Conservation (phyloP, 345 rosid genomes). For the Reutealis trisperma region DNA sequence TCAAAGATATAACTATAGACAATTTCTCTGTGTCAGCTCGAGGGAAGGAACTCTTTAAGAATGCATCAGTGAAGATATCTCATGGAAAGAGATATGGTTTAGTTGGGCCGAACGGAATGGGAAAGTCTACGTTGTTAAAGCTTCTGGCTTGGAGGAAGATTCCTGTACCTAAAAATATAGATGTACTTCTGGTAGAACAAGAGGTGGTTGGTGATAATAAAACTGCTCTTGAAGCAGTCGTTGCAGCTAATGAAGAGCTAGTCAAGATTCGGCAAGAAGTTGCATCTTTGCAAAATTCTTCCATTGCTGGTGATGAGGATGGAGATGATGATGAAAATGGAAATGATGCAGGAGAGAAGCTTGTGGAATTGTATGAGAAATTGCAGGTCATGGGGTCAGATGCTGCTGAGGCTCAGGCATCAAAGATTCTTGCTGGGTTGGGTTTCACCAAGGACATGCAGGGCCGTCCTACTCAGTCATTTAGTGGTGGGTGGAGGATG, state of each 20-base stretch:
- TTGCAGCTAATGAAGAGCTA: conserved; percentile 85
- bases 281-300: conserved; percentile 49
- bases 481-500: conserved; percentile 99
- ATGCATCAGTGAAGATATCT: conserved; percentile 82
- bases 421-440: conserved; percentile 93
- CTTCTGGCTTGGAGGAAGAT: conserved; percentile 95
- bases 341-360: conserved; percentile 83
- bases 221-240: conserved; percentile 85
- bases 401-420: conserved; percentile 94
- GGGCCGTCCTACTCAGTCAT: conserved; percentile 69
- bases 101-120: conserved; percentile 96
- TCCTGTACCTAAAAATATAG: no score
- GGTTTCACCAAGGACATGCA: conserved; percentile 95
- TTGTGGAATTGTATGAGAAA: conserved; percentile 78
- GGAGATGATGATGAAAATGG: conserved; percentile 38
- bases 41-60: conserved; percentile 89
- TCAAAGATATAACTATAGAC: conserved; percentile 75
- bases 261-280: conserved; percentile 68
- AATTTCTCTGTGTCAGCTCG: conserved; percentile 93
- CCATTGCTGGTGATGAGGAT: conserved; percentile 36
- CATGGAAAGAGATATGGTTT: conserved; percentile 97
- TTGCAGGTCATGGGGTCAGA: conserved; percentile 88
- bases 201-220: conserved; percentile 92
- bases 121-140: conserved; percentile 90
- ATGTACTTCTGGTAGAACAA: conserved; percentile 62